These are phyloP conservation scores for Medicago truncatula DNA, from an alignment of 306 rosid genomes.

Conservation along the genomic window MtrunA17r5.0-ANR NC_053042.1:47460501-47461000, in stretches of 20 bases:
- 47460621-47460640: slow-evolving; percentile 36
- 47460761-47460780: slow-evolving; percentile 31
- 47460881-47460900: too few relatives aligned
- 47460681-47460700: neutral
- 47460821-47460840: neutral
- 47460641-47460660: slow-evolving; percentile 6
- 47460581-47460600: slow-evolving; percentile 75
- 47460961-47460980: too few relatives aligned
- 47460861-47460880: too few relatives aligned
- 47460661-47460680: slow-evolving; percentile 21
- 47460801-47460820: neutral
- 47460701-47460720: neutral
- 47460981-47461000: too few relatives aligned
- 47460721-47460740: slow-evolving; percentile 16
- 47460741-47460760: slow-evolving; percentile 45
- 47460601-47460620: slow-evolving; percentile 84
- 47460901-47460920: too few relatives aligned
- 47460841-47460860: too few relatives aligned
- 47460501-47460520: slow-evolving; percentile 59
- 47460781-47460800: neutral
- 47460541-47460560: slow-evolving; percentile 76
- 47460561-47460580: slow-evolving; percentile 86
- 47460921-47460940: too few relatives aligned
- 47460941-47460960: too few relatives aligned
- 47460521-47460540: slow-evolving; percentile 80